These are phyloP conservation scores for Pseudogymnoascus sp. DNA, from an alignment of 2,329 filamentous ascomycete genomes.

Conservation along the genomic window DNA sequence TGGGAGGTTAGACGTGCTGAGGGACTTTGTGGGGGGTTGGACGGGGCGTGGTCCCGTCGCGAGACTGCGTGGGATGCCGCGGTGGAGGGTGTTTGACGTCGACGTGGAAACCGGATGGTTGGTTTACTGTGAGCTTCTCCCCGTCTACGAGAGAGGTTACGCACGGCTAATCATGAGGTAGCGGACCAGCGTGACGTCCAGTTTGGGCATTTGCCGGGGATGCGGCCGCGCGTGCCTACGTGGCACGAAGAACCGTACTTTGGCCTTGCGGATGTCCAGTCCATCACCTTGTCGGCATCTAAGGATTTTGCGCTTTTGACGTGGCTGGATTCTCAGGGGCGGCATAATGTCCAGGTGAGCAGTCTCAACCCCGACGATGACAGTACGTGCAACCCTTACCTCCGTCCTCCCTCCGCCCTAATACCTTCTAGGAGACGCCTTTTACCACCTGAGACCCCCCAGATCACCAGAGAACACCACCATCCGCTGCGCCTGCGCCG, in stretches of 20 bases:
- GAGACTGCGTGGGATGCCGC: not conserved
- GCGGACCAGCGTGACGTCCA: not conserved
- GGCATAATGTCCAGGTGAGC: not conserved
- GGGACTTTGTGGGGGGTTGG: constrained; percentile 30
- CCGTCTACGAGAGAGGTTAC: too few relatives aligned
- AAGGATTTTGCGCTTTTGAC: not conserved
- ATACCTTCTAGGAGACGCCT: constrained; percentile 29
- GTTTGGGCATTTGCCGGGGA: not conserved
- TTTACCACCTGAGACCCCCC: constrained; percentile 42
- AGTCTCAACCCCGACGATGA: not conserved
- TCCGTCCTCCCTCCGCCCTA: not conserved
- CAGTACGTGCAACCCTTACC: not conserved
- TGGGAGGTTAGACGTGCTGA: constrained; percentile 15
- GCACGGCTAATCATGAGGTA: not conserved
- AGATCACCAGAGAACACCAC: constrained; percentile 37
- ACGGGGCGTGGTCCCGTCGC: constrained; percentile 33
- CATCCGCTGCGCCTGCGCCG: not conserved
- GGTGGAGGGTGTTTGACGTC: constrained; percentile 2
- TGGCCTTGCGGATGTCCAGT: not conserved
- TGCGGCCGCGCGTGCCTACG: not conserved
- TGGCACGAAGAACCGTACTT: too few relatives aligned
- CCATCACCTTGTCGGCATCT: not conserved
- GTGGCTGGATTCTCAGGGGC: not conserved
- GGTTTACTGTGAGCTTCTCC: not conserved
- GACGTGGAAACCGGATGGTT: not conserved